Evolutionary conservation across 2,329 filamentous ascomycete genomes (phyloP).

Genomic region (Hymenoscyphus infarciens): DNA sequence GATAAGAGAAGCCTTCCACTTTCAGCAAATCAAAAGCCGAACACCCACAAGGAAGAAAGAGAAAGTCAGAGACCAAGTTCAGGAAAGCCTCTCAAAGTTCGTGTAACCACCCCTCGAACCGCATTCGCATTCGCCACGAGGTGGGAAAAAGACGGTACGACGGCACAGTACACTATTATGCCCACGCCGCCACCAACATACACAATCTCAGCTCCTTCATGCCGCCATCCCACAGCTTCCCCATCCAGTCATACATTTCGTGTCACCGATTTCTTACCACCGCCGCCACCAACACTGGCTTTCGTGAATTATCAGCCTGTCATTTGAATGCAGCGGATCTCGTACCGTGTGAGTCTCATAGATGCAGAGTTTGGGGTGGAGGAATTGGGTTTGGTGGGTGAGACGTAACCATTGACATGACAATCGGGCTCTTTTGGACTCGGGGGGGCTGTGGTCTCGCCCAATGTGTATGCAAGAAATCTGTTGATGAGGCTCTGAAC

Average conservation of each 20-base stretch:
- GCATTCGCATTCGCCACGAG: neutral
- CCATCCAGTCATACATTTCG: neutral
- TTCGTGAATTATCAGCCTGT: neutral
- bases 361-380: neutral
- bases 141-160: neutral
- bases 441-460: neutral
- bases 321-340: neutral
- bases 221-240: neutral
- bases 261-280: neutral
- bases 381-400: neutral
- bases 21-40: neutral
- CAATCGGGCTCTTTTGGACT: neutral
- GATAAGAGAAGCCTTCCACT: neutral
- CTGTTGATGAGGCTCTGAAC: neutral
- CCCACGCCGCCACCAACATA: neutral
- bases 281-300: neutral
- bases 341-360: neutral
- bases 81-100: neutral
- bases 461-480: neutral
- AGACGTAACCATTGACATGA: neutral
- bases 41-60: neutral
- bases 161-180: neutral
- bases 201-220: neutral
- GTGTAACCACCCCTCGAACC: too few relatives aligned
- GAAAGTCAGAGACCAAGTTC: neutral